phyloP scores from a whole-genome alignment of 176 grass and related monocot genomes.

The Puya raimondii region DNA sequence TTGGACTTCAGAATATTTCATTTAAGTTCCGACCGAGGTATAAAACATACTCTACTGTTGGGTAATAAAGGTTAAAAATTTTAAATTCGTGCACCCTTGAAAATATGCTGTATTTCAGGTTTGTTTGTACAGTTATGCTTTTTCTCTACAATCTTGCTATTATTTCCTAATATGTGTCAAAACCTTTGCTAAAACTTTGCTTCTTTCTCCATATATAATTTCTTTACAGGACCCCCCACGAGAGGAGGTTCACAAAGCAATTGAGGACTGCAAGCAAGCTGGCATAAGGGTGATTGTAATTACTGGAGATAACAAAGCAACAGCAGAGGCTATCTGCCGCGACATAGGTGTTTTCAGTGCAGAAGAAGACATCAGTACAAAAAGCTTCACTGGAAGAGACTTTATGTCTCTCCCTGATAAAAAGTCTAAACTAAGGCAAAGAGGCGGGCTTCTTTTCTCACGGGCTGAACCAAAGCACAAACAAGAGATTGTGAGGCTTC shows the following conservation, averaged over 20 bases:
- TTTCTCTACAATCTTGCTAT: no score
- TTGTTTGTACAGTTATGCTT: no score
- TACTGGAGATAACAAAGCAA: slow-evolving; percentile 33
- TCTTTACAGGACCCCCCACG: slow-evolving; percentile 28
- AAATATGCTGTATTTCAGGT: no score
- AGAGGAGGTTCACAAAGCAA: slow-evolving; percentile 28
- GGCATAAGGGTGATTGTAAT: slow-evolving; percentile 30
- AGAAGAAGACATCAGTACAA: slow-evolving; percentile 16
- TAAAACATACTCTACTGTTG: no score
- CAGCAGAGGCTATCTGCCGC: slow-evolving; percentile 26
- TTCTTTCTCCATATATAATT: not conserved
- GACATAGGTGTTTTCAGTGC: slow-evolving; percentile 31
- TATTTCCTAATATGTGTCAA: no score
- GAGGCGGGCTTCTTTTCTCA: slow-evolving; percentile 32
- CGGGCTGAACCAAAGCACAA: slow-evolving; percentile 34
- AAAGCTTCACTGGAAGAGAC: slow-evolving; percentile 28
- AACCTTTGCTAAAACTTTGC: no score
- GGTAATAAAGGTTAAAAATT: no score
- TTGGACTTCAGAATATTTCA: no score
- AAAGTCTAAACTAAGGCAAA: slow-evolving; percentile 14
- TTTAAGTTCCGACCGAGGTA: no score
- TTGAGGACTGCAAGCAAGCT: slow-evolving; percentile 21
- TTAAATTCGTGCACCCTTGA: no score
- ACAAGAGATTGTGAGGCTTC: slow-evolving; percentile 32
- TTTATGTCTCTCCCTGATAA: slow-evolving; percentile 26